Conservation (phyloP, 129 eudicot species). For the Flaveria linearis region DNA sequence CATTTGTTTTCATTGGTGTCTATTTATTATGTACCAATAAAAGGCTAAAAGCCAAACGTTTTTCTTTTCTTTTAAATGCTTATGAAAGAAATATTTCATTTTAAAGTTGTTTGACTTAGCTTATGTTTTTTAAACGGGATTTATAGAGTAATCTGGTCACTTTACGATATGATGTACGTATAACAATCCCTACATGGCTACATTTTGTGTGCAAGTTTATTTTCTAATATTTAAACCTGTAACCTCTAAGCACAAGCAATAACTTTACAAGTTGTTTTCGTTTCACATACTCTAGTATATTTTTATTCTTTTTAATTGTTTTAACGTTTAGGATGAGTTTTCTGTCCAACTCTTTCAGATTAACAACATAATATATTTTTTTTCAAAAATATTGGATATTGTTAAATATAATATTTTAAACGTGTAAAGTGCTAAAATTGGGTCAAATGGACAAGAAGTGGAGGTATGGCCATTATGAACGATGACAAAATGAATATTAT, state of each 20-base stretch:
- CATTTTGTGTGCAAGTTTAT: no score
- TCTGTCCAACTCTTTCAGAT: neutral
- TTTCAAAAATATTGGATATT: neutral
- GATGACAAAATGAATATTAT: neutral
- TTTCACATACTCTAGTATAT: no score
- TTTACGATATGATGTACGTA: no score
- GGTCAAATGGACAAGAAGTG: constrained; percentile 7
- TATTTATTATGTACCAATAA: neutral
- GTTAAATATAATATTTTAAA: neutral
- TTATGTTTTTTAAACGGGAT: no score
- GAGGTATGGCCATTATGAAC: constrained; percentile 1
- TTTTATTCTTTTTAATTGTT: neutral
- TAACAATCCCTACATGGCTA: no score
- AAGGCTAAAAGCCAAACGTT: neutral
- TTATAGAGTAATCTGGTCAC: no score
- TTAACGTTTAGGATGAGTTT: neutral
- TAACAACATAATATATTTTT: neutral
- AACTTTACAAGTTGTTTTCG: no score
- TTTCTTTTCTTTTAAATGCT: neutral
- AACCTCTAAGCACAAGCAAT: no score
- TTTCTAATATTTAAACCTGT: no score
- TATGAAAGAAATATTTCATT: neutral
- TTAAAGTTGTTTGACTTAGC: neutral
- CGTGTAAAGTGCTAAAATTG: constrained; percentile 11
- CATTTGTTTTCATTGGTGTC: constrained; percentile 4